Percentiles rank a stretch among this genome's conserved stretches.
phyloP scores from a whole-genome alignment of 768 basidiomycete genomes.

The Termitomyces heimii region DNA sequence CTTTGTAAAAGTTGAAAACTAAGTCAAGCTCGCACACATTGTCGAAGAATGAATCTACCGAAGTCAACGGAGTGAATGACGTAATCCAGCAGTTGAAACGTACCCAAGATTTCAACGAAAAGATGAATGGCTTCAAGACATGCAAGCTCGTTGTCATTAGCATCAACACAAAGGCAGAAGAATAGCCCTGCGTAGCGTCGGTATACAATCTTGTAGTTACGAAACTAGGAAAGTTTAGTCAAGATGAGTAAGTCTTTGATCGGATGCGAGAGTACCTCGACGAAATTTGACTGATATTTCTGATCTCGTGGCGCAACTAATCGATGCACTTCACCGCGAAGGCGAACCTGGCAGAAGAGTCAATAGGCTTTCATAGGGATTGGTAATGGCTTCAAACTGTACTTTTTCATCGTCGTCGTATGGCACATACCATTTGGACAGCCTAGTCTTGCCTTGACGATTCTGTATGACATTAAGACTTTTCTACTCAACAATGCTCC shows the following conservation, averaged over 20 bases:
- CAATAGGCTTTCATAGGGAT: background rate
- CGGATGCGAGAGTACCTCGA: conserved; percentile 64
- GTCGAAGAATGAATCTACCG: conserved; percentile 91
- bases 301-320: conserved; percentile 95
- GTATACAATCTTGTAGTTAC: conserved; percentile 97
- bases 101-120: conserved; percentile 96
- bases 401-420: conserved; percentile 99
- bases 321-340: conserved; percentile 95
- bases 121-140: conserved; percentile 98
- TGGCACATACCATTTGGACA: conserved; percentile 99
- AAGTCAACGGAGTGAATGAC: conserved; percentile 2
- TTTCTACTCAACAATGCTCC: background rate
- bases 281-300: conserved; percentile 99
- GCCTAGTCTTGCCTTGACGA: conserved; percentile 93
- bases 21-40: conserved; percentile 98
- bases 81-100: conserved; percentile 18
- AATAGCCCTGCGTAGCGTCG: conserved; percentile 95
- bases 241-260: background rate
- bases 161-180: conserved; percentile 96
- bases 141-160: conserved; percentile 96
- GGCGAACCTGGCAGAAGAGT: conserved; percentile 58
- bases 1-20: conserved; percentile 99
- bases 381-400: background rate
- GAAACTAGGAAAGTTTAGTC: conserved; percentile 55
- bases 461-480: conserved; percentile 49